Evolutionary conservation across 2,329 filamentous ascomycete genomes (phyloP).

Genomic region (Ophiosphaerella herpotricha): DNA sequence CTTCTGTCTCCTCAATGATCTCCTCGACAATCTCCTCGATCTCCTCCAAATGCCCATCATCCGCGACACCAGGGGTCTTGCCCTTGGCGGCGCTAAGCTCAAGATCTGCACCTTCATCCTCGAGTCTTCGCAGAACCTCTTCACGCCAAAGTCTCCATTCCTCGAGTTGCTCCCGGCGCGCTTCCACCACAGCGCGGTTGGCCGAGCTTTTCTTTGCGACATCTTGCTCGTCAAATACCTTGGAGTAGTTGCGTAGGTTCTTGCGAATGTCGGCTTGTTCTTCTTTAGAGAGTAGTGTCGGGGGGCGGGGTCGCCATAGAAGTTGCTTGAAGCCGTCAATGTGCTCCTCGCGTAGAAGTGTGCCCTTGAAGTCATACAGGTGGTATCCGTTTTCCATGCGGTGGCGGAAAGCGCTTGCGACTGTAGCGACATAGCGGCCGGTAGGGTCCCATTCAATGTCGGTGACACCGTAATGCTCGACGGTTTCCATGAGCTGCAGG

Average conservation of each 20-base stretch:
- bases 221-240: constrained; percentile 93
- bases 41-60: constrained; percentile 59
- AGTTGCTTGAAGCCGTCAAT: constrained; percentile 99
- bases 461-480: constrained; percentile 95
- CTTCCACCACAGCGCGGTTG: constrained; percentile 91
- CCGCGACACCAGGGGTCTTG: constrained; percentile 47
- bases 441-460: constrained; percentile 98
- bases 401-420: constrained; percentile 95
- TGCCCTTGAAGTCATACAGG: constrained; percentile 94
- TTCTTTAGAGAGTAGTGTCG: constrained; percentile 91
- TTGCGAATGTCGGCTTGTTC: constrained; percentile 98
- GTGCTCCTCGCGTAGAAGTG: constrained; percentile 84
- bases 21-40: constrained; percentile 85
- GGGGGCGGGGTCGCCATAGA: constrained; percentile 87
- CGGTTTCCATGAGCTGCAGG: constrained; percentile 89
- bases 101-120: constrained; percentile 59
- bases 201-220: constrained; percentile 90
- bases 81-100: constrained; percentile 60
- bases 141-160: constrained; percentile 90
- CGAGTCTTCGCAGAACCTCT: constrained; percentile 69
- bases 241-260: constrained; percentile 96
- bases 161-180: constrained; percentile 76
- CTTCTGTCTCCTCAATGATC: constrained; percentile 85
- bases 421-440: constrained; percentile 90
- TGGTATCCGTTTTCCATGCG: constrained; percentile 99